Conservation (phyloP, 306 rosid species). For the Mimosa pudica region DNA sequence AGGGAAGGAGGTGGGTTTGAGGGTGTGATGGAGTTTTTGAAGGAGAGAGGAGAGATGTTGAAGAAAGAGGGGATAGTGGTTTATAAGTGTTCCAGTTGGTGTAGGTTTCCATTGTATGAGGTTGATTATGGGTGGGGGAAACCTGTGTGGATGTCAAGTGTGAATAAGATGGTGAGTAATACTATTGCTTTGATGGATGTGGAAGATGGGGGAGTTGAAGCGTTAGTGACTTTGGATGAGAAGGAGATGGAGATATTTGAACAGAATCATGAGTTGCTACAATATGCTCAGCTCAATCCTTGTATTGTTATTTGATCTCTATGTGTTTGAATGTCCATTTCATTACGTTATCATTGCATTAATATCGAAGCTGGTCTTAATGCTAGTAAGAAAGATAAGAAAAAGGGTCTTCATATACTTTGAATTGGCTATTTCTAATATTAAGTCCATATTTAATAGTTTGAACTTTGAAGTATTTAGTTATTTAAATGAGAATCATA, state of each 20-base stretch:
- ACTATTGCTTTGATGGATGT: constrained; percentile 48
- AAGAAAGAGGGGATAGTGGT: background rate
- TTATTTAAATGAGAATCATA: no score
- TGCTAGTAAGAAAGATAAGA: no score
- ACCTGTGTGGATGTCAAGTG: constrained; percentile 43
- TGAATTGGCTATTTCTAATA: no score
- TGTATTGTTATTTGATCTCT: background rate
- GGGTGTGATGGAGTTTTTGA: constrained; percentile 43
- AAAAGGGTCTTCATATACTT: no score
- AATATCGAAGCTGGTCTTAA: no score
- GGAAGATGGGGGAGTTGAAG: constrained; percentile 45
- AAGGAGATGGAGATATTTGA: constrained; percentile 12
- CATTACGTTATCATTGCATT: no score
- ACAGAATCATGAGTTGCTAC: constrained; percentile 14
- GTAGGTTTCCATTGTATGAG: constrained; percentile 41
- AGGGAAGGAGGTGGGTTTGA: constrained; percentile 39
- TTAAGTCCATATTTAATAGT: no score
- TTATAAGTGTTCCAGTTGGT: constrained; percentile 55
- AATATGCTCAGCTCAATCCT: constrained; percentile 41
- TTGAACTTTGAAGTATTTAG: no score
- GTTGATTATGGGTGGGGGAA: constrained; percentile 53
- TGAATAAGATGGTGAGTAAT: constrained; percentile 43
- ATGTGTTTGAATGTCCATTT: background rate
- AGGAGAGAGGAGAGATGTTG: constrained; percentile 37
- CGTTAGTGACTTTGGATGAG: constrained; percentile 37